Evolutionary conservation across 2,329 filamentous ascomycete genomes (phyloP).

Genomic region (Exophiala lecanii-corni): DNA sequence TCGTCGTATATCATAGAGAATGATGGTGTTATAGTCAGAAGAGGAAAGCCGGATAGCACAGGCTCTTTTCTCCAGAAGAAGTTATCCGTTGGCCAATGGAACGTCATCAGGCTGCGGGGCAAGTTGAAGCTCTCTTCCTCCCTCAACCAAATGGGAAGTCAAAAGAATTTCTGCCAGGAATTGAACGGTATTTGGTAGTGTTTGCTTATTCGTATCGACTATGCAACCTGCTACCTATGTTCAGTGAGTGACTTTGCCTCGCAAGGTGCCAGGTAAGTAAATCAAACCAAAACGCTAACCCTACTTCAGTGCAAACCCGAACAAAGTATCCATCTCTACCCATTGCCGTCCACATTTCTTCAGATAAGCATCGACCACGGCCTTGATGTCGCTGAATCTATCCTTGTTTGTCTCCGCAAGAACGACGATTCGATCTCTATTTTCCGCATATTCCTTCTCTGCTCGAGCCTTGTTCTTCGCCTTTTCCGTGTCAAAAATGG

Average conservation of each 20-base stretch:
- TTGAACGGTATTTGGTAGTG: no score
- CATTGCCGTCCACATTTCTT: conserved; percentile 87
- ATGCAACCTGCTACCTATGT: no score
- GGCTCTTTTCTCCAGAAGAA: not conserved
- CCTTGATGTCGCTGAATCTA: conserved; percentile 71
- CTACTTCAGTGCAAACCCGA: conserved; percentile 51
- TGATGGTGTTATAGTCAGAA: not conserved
- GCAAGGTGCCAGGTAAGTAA: not conserved
- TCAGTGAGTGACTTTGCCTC: no score
- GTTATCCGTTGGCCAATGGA: conserved; percentile 4
- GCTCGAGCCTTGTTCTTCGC: conserved; percentile 53
- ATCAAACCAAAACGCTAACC: conserved; percentile 1
- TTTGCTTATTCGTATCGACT: no score
- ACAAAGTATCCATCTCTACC: conserved; percentile 89
- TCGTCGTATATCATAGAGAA: not conserved
- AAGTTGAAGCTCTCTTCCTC: no score
- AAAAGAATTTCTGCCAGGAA: no score
- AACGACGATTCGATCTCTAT: conserved; percentile 62
- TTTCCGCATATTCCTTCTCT: conserved; percentile 48
- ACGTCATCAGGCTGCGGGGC: not conserved
- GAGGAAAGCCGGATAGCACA: not conserved
- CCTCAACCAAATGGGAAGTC: no score
- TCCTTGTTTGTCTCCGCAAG: conserved; percentile 78
- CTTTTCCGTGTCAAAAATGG: conserved; percentile 85
- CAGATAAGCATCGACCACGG: conserved; percentile 74